Conservation (phyloP, 306 rosid species). For the Pterocarpus santalinus region DNA sequence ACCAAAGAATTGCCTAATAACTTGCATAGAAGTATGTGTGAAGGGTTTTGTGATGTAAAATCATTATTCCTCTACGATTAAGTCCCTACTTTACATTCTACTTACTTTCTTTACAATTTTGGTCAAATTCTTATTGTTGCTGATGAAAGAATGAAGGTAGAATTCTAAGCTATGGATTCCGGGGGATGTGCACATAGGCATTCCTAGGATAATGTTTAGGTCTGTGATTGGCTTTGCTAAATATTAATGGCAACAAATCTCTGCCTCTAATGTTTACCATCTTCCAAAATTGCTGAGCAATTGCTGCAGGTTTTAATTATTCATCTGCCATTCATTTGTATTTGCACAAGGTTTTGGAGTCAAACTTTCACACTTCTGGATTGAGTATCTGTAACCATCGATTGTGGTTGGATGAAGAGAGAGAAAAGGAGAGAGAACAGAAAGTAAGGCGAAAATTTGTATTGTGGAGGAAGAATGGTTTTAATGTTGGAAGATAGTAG, state of each 20-base stretch:
- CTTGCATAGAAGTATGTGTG: no score
- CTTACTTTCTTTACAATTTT: neutral
- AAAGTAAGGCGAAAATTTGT: no score
- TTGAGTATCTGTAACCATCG: no score
- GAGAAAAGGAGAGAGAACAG: no score
- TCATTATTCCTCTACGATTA: neutral
- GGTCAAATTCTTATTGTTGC: neutral
- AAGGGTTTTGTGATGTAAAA: neutral
- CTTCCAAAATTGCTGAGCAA: constrained; percentile 2
- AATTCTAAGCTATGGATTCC: constrained; percentile 20
- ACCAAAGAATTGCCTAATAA: no score
- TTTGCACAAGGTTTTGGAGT: no score
- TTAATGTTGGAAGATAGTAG: no score
- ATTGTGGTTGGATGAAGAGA: neutral
- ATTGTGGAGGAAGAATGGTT: no score
- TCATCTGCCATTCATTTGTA: neutral
- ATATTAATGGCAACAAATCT: neutral
- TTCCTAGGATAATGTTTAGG: neutral
- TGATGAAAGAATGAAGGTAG: neutral
- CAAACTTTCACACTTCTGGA: no score
- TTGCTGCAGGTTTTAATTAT: neutral
- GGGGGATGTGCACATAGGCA: neutral
- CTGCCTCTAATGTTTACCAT: constrained; percentile 13
- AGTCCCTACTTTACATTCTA: neutral
- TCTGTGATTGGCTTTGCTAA: constrained; percentile 2